phyloP scores from a whole-genome alignment of 345 rosid species.

The Cardamine occulta region DNA sequence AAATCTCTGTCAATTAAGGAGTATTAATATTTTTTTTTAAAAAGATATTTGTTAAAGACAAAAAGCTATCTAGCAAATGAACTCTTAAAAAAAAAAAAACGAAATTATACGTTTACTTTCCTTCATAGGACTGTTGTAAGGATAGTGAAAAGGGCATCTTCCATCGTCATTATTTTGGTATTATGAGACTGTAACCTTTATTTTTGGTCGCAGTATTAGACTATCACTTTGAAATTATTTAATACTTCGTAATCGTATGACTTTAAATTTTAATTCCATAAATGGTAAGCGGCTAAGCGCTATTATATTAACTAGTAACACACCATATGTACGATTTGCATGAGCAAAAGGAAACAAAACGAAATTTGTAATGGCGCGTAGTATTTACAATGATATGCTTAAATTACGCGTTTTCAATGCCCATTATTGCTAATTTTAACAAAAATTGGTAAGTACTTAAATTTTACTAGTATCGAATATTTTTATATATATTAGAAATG shows the following conservation, averaged over 20 bases:
- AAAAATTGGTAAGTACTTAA: slow-evolving; percentile 15
- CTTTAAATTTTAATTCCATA: background rate
- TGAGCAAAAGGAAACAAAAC: slow-evolving; percentile 1
- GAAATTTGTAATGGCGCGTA: background rate
- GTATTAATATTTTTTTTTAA: too few relatives aligned
- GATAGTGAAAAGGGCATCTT: slow-evolving; percentile 7
- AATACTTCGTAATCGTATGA: background rate
- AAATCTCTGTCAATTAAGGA: too few relatives aligned
- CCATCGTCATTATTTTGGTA: slow-evolving; percentile 5
- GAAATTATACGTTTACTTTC: background rate
- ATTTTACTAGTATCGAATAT: background rate
- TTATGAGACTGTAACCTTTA: slow-evolving; percentile 11
- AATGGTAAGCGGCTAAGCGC: background rate
- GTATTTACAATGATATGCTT: slow-evolving; percentile 5
- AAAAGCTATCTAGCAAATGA: background rate
- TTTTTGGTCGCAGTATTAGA: background rate
- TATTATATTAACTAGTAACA: background rate
- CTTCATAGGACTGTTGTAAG: background rate
- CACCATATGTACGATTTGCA: background rate
- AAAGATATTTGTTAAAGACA: background rate
- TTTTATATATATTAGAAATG: too few relatives aligned
- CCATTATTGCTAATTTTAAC: slow-evolving; percentile 5
- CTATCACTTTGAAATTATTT: background rate
- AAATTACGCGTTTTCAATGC: slow-evolving; percentile 21
- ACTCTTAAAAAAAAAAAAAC: background rate